A percentile compares a stretch with the other conserved stretches of the same genome.
phyloP scores from a whole-genome alignment of 2,329 filamentous ascomycete species.

The Stenocarpella maydis region DNA sequence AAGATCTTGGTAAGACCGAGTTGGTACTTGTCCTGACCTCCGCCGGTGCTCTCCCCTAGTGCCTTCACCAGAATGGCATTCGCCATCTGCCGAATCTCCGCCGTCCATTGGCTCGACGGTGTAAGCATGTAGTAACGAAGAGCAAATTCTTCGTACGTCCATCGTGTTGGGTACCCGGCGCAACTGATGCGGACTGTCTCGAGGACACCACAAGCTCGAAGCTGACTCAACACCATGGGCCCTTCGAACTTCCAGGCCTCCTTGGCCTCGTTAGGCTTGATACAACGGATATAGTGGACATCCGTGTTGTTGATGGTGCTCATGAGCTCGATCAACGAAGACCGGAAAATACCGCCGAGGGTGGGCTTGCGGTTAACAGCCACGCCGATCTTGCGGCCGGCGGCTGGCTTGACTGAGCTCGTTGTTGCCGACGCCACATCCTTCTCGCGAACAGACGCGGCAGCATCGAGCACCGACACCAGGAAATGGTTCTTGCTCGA shows the following conservation, averaged over 20 bases:
- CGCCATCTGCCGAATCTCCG: constrained; percentile 93
- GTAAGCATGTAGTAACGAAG: constrained; percentile 98
- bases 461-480: constrained; percentile 82
- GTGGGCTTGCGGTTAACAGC: constrained; percentile 97
- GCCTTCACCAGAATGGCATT: constrained; percentile 91
- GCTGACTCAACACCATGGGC: constrained; percentile 96
- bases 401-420: constrained; percentile 79
- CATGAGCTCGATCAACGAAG: constrained; percentile 97
- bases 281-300: constrained; percentile 98
- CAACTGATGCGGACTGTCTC: constrained; percentile 98
- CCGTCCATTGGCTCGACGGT: constrained; percentile 87
- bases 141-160: constrained; percentile 99
- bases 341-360: constrained; percentile 97
- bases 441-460: constrained; percentile 88
- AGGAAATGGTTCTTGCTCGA: constrained; percentile 88
- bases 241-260: constrained; percentile 98
- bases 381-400: constrained; percentile 83
- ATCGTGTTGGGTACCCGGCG: constrained; percentile 95
- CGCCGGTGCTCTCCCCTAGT: constrained; percentile 77
- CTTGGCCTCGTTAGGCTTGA: constrained; percentile 98
- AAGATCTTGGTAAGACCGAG: constrained; percentile 98
- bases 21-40: constrained; percentile 92
- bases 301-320: constrained; percentile 97
- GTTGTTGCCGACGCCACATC: constrained; percentile 72
- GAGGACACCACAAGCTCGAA: constrained; percentile 97